phyloP scores from a whole-genome alignment of 768 basidiomycete species.

The Mycena polygramma region DNA sequence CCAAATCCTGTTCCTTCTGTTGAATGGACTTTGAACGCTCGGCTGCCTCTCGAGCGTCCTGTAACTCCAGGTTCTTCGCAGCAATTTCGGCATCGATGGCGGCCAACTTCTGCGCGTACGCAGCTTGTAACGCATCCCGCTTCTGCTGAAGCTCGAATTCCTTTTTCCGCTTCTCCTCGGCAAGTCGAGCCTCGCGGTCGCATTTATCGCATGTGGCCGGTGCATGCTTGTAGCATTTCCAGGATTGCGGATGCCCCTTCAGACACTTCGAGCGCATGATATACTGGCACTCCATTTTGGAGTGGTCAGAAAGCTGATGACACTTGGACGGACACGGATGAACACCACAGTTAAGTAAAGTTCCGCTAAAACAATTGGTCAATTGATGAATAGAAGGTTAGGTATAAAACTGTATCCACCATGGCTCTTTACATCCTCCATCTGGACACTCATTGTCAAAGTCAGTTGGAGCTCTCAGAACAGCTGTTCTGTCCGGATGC shows the following conservation, averaged over 20 bases:
- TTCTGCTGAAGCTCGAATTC: slow-evolving; percentile 54
- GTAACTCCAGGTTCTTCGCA: slow-evolving; percentile 42
- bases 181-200: slow-evolving; percentile 51
- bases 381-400: background rate
- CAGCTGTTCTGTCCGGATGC: slow-evolving; percentile 57
- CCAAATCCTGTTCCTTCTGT: slow-evolving; percentile 63
- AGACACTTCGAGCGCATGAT: slow-evolving; percentile 56
- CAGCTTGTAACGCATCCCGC: slow-evolving; percentile 51
- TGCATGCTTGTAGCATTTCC: slow-evolving; percentile 53
- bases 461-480: slow-evolving; percentile 57
- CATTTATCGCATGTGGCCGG: slow-evolving; percentile 52
- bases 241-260: slow-evolving; percentile 56
- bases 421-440: slow-evolving; percentile 72
- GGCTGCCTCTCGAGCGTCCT: slow-evolving; percentile 53
- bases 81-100: slow-evolving; percentile 54
- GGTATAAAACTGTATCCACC: slow-evolving; percentile 56
- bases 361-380: slow-evolving; percentile 53
- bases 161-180: slow-evolving; percentile 49
- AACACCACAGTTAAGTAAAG: slow-evolving; percentile 60
- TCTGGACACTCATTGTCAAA: slow-evolving; percentile 69
- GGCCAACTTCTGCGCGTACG: slow-evolving; percentile 51
- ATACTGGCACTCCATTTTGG: slow-evolving; percentile 63
- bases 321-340: slow-evolving; percentile 74
- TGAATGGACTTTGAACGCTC: slow-evolving; percentile 51
- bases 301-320: slow-evolving; percentile 67